Conservation (phyloP, 2,329 filamentous ascomycete genomes). For the Fusarium domesticum region DNA sequence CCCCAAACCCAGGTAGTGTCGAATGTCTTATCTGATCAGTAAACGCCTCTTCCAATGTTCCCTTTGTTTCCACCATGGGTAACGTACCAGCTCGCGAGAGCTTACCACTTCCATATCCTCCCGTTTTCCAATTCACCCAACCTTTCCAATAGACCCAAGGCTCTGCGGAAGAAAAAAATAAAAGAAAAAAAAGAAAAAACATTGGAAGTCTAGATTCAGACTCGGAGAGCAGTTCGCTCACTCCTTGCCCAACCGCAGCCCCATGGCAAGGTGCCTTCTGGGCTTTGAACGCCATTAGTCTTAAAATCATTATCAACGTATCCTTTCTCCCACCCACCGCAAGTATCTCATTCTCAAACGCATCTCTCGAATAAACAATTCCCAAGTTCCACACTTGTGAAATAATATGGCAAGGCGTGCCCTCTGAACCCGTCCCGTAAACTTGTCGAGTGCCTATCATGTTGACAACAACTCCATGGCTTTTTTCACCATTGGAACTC, state of each 20-base stretch:
- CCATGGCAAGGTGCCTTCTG: constrained; percentile 19
- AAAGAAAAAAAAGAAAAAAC: too few species aligned
- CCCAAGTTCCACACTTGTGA: too few species aligned
- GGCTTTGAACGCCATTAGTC: constrained; percentile 24
- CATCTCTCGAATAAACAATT: too few species aligned
- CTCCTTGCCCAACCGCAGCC: constrained; percentile 15
- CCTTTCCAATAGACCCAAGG: too few species aligned
- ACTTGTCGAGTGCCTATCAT: too few species aligned
- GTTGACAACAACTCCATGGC: constrained; percentile 6
- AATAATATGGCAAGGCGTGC: constrained; percentile 4
- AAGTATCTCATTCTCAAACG: constrained; percentile 12
- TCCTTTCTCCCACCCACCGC: constrained; percentile 13
- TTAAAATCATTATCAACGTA: constrained; percentile 26
- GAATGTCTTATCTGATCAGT: not conserved
- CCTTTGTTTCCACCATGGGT: constrained; percentile 8
- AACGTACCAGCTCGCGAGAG: constrained; percentile 20
- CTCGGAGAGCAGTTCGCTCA: too few species aligned
- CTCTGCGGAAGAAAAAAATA: too few species aligned
- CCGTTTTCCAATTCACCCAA: constrained; percentile 3
- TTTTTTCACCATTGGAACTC: too few species aligned
- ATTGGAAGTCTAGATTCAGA: too few species aligned
- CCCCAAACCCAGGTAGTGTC: too few species aligned
- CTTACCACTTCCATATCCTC: constrained; percentile 18
- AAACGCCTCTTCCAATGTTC: constrained; percentile 21
- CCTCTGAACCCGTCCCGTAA: constrained; percentile 1